Evolutionary conservation across 2,329 filamentous ascomycete genomes (phyloP), one percentile per base, ranked within the genome.

Genomic region (Trichoderma aggressivum): DNA sequence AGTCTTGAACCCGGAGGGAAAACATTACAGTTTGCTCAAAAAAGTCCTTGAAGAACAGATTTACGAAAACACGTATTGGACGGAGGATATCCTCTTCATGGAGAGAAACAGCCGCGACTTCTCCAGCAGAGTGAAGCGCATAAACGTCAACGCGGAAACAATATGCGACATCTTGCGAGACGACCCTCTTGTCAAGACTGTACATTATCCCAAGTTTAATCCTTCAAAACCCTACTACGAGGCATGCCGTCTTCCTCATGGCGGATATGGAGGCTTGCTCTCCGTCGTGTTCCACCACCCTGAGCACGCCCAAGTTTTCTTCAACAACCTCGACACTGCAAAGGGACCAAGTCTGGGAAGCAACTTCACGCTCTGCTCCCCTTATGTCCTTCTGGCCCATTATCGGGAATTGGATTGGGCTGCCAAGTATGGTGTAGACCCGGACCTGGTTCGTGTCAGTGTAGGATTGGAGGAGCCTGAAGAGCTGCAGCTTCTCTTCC

Each of bases 61-160:
- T 7, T 96, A 92, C 79, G 93, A 97, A 81, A 94, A 98, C 80
- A 94, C 92, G 69, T 94, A 96, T 79, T 99, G 96, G 94, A 89
- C 92, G 21, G 95, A 98, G 83, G 96, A 99, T 81, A 90, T 92
- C 62, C 90, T 99, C 50, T 97, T 98, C 82, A 90, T 99, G 83
- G 96, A 99, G 82, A 89, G 95, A 73, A 99, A 99, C 81, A 98
- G 94, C 79, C 91, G 96, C 18, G 94, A 98, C 82, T 98, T 98
- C 79, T 87, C 91, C 24, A 87, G 88, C 18, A 89, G 96, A 70
- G 94, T 97, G 72, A 90, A 92, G 74, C 89, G 94, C 70, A 93
- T 97, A 78, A 98, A 98, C 78, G 80, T 83, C 64, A 98, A 97
- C 77, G 92, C 95, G 7, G 94, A 97, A 81, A 88, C 90, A 68